Evolutionary conservation across 2,329 filamentous ascomycete species (phyloP), one percentile per base, ranked within the genome.

Genomic region (Aureobasidium uvarum): DNA sequence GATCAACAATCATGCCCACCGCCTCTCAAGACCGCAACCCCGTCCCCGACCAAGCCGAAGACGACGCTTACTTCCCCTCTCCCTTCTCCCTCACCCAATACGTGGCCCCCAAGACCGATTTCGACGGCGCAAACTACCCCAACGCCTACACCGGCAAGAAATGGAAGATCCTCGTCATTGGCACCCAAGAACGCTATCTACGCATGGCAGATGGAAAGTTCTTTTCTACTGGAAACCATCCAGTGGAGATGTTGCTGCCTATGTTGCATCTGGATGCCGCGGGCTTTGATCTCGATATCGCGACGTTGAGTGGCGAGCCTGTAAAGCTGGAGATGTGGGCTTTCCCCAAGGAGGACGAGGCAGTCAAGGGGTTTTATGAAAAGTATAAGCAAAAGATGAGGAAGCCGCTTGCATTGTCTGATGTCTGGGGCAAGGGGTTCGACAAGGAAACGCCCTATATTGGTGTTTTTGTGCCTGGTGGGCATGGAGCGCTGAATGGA

Each of bases 81-180:
- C 55, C 55, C 18, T 59, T 8, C 28, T 59, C 55, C 5, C 28
- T 59, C 2, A 59, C 55, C 41, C 55, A 59, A 48, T 59, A 59
- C 41, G 55, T 59, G 1, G 13, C 20, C 8, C 41, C 55, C 41
- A 59, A 59, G 18, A 59, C 55, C 41, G 55, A 59, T 7, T 59
- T 41, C 28, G 55, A 59, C 25, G 41, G 55, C 28, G 25, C 55
- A 18, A 5, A 16, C 23, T 46, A 59, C 55, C 18, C 25, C 41
- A 46, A 45, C n/a, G 55, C 55, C 18, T 46, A 59, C 41, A 36
- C 3, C 0, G 55, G 55, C 41, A 46, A 46, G 6, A 59, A 59
- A 48, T 59, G 55, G 55, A 59, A 59, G 8, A n/a, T 59, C 28
- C 41, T 59, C 4, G 55, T 59, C 41, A 59, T 59, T 1, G 55